Evolutionary conservation across 495 filamentous ascomycete species (phyloP), one percentile per base, ranked within the genome.

Genomic region (Polyplosphaeria fusca): DNA sequence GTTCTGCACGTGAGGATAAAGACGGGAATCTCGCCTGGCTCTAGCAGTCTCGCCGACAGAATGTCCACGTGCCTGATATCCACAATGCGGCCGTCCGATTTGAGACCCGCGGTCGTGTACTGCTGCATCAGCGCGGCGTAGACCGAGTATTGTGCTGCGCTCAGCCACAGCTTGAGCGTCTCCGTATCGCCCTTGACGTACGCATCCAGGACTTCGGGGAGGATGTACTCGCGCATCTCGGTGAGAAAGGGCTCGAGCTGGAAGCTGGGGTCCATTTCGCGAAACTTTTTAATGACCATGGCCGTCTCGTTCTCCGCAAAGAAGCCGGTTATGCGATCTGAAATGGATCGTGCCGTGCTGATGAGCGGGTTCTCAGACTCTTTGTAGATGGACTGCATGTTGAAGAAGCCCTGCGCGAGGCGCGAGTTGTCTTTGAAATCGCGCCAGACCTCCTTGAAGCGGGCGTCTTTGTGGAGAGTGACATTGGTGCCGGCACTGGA

Each of bases 291-390:
- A 77, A 98, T 92, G 2, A 98, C 93, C 77, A 80, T 84, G 14
- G 93, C 93, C 11, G 93, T 96, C 73, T 98, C 93, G 70, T 96
- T 98, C 70, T 97, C 93, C 30, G 93, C 93, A 61, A 98, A 98
- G 73, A 96, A 97, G 23, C 94, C 90, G 44, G 88, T 89, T 25
- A 98, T 80, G 38, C 87, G 82, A 71, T 98, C 93, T 11, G 91
- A 88, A 58, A 98, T 94, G 71, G 86, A 90, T 63, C 93, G 87
- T 1, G 92, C 93, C 4, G 90, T 95, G 40, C 83, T 86, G 68
- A 98, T 90, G 18, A 98, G 76, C 0, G 93, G 94, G 71, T 98
- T 96, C 68, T 97, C 91, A 24, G 91, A 96, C 72, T 98, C 93
- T 53, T 93, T 85, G 77, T 96, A 96, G 47, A 82, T 82, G 38